phyloP scores from a whole-genome alignment of 768 basidiomycete species.

The Mycena albidolilacea region DNA sequence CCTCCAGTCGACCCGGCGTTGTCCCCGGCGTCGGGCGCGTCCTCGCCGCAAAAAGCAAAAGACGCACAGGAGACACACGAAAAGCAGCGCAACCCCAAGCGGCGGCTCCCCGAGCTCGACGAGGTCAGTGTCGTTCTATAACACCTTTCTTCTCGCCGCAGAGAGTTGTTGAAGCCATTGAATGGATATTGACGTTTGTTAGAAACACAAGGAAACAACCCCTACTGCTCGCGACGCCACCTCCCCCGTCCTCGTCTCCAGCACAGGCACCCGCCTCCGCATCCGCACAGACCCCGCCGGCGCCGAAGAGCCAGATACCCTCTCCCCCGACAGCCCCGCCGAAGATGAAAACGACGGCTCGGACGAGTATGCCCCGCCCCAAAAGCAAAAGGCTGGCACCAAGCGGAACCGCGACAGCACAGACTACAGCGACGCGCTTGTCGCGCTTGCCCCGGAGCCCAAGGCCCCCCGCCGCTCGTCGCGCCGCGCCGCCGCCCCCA shows the following conservation, averaged over 20 bases:
- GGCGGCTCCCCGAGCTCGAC: conserved; percentile 77
- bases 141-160: conserved; percentile 10
- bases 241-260: conserved; percentile 58
- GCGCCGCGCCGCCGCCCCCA: conserved; percentile 28
- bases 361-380: conserved; percentile 27
- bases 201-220: conserved; percentile 74
- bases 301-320: not conserved
- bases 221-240: conserved; percentile 31
- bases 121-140: conserved; percentile 64
- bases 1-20: not conserved
- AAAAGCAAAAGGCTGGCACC: conserved; percentile 6
- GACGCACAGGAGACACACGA: conserved; percentile 66
- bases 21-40: not conserved
- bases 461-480: conserved; percentile 39
- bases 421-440: conserved; percentile 27
- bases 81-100: conserved; percentile 77
- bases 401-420: conserved; percentile 27
- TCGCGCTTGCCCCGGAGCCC: conserved; percentile 21
- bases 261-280: conserved; percentile 64
- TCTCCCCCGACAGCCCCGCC: conserved; percentile 28
- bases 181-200: conserved; percentile 47
- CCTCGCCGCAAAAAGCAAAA: conserved; percentile 49
- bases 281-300: conserved; percentile 55
- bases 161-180: conserved; percentile 45
- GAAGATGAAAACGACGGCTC: conserved; percentile 37